Conservation (phyloP, 768 basidiomycete genomes). For the Nidula microcarpa region DNA sequence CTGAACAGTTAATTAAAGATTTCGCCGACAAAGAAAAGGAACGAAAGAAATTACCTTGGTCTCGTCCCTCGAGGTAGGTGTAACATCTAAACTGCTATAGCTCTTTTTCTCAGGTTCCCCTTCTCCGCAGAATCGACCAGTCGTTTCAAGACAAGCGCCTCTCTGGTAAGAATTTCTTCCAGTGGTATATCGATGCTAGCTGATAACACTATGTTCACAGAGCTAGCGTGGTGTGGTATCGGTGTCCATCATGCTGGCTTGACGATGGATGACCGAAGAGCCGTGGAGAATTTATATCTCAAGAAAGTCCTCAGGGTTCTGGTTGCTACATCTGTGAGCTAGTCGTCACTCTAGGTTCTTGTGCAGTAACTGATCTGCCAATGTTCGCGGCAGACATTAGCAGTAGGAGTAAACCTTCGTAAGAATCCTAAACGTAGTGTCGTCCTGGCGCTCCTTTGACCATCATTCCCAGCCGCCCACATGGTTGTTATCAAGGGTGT, state of each 20-base stretch:
- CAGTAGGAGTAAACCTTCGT: slow-evolving; percentile 97
- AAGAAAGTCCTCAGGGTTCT: slow-evolving; percentile 63
- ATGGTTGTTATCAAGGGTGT: slow-evolving; percentile 94
- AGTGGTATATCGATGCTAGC: too few species aligned
- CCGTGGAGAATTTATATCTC: slow-evolving; percentile 72
- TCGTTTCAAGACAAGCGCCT: slow-evolving; percentile 68
- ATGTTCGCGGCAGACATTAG: slow-evolving; percentile 63
- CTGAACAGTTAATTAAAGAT: slow-evolving; percentile 72
- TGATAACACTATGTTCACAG: slow-evolving; percentile 23
- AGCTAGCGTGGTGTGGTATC: slow-evolving; percentile 69
- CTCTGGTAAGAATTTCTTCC: slow-evolving; percentile 30
- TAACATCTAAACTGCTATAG: too few species aligned
- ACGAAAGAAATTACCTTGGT: slow-evolving; percentile 64
- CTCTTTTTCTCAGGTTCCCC: too few species aligned
- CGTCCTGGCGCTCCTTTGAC: slow-evolving; percentile 1
- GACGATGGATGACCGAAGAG: slow-evolving; percentile 63
- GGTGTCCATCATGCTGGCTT: slow-evolving; percentile 94
- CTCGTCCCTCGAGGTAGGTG: slow-evolving; percentile 46
- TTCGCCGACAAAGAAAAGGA: slow-evolving; percentile 54
- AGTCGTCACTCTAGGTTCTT: background rate
- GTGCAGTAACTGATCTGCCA: background rate
- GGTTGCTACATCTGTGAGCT: slow-evolving; percentile 77
- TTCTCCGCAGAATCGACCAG: slow-evolving; percentile 24
- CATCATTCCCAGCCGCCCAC: slow-evolving; percentile 67
- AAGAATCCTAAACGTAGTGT: slow-evolving; percentile 18